These are phyloP conservation scores for Phytophthora megakarya DNA, from an alignment of 352 stramenopile species.

Conservation along the genomic window DNA sequence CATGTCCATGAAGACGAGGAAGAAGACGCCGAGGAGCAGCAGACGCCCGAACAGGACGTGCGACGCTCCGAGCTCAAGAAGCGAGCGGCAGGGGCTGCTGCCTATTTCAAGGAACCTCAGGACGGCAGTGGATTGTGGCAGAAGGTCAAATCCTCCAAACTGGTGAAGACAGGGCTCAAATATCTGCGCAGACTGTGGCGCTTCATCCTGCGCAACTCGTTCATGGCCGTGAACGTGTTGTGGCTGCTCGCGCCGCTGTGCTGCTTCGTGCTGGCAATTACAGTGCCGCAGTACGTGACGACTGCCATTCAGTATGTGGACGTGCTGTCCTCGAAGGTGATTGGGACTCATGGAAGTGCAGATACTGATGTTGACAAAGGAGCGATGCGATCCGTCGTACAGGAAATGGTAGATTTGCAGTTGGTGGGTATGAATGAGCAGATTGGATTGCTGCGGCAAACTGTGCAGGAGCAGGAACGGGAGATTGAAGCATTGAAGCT, in stretches of 20 bases:
- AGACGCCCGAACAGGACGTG: conserved; percentile 13
- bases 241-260: conserved; percentile 74
- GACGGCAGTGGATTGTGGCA: conserved; percentile 9
- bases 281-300: conserved; percentile 73
- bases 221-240: conserved; percentile 76
- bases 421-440: conserved; percentile 62
- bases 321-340: conserved; percentile 52
- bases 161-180: conserved; percentile 34
- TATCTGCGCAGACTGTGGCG: conserved; percentile 49
- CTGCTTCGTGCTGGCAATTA: conserved; percentile 74
- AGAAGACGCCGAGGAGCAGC: conserved; percentile 33
- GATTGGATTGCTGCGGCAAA: conserved; percentile 53
- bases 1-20: conserved; percentile 34
- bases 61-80: conserved; percentile 40
- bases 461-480: conserved; percentile 55
- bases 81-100: conserved; percentile 39
- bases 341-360: conserved; percentile 19
- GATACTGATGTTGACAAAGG: conserved; percentile 50
- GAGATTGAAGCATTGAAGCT: conserved; percentile 64
- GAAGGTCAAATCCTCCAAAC: conserved; percentile 19
- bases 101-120: conserved; percentile 29
- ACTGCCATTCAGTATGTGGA: conserved; percentile 74
- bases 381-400: conserved; percentile 63
- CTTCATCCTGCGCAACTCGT: conserved; percentile 64
- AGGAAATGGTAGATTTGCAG: conserved; percentile 76